Evolutionary conservation across 73 alveolate genomes (phyloP).

Genomic region (Urostyla sp.): DNA sequence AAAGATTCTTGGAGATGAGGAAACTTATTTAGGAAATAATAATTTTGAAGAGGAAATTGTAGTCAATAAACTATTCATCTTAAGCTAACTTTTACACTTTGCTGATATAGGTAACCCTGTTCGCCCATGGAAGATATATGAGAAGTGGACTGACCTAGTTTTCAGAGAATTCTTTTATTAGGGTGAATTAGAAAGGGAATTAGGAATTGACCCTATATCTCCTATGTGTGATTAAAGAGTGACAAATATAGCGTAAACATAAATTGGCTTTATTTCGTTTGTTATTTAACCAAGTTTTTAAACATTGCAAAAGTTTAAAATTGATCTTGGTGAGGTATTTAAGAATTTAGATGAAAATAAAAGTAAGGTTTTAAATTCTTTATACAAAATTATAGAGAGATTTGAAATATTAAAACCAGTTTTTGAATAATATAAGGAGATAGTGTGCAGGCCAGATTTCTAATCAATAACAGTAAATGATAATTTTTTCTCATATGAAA

Average conservation of each 20-base stretch:
- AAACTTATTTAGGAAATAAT: neutral
- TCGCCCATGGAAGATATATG: conserved; percentile 45
- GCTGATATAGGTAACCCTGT: conserved; percentile 64
- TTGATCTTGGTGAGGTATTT: neutral
- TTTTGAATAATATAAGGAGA: neutral
- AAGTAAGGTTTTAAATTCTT: no score
- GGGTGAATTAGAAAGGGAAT: conserved; percentile 64
- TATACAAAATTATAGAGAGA: neutral
- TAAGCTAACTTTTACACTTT: conserved; percentile 48
- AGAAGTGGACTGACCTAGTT: conserved; percentile 53
- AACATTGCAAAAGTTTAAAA: neutral
- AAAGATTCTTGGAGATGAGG: conserved; percentile 23
- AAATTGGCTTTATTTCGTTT: conserved; percentile 56
- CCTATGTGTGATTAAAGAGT: conserved; percentile 37
- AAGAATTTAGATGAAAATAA: neutral
- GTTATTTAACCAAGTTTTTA: conserved; percentile 44
- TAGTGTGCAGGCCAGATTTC: neutral
- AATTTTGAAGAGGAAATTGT: conserved; percentile 9
- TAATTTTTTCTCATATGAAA: neutral
- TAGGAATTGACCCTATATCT: conserved; percentile 31
- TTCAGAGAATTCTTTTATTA: conserved; percentile 61
- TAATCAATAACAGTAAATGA: neutral
- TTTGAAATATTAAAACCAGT: neutral
- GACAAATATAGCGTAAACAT: conserved; percentile 55
- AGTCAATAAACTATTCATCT: conserved; percentile 11